phyloP scores from a whole-genome alignment of 345 rosid genomes.

The Populus davidiana region DNA sequence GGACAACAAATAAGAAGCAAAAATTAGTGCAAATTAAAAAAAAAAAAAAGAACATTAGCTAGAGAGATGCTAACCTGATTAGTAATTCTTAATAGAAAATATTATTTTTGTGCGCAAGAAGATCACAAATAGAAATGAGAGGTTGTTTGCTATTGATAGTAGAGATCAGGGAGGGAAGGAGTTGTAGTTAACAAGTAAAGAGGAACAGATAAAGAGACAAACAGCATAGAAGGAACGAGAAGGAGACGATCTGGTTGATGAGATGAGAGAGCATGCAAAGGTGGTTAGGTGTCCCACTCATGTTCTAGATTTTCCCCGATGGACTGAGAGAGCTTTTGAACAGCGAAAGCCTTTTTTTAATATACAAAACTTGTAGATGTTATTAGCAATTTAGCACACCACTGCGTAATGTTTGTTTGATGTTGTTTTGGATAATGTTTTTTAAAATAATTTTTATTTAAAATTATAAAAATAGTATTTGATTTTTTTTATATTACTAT shows the following conservation, averaged over 20 bases:
- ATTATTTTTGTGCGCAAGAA: not conserved
- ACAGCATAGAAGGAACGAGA: not conserved
- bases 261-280: not conserved
- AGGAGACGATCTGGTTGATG: not conserved
- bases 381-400: no score
- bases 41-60: not conserved
- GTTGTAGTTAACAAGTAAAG: no score
- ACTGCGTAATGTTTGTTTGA: no score
- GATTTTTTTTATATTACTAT: no score
- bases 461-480: no score
- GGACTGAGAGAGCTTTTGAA: not conserved
- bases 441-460: no score
- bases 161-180: not conserved
- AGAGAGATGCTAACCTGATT: not conserved
- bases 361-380: no score
- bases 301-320: slow-evolving; percentile 56
- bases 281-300: not conserved
- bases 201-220: not conserved
- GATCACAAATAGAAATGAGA: not conserved
- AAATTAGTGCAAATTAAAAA: no score
- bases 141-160: not conserved
- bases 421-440: no score
- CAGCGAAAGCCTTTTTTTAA: no score
- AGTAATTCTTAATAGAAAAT: not conserved
- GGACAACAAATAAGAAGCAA: not conserved